Percentiles rank a stretch among this genome's conserved stretches.
Evolutionary conservation across 1,284 basidiomycete species (phyloP).

Genomic region (Puccinia novopanici): DNA sequence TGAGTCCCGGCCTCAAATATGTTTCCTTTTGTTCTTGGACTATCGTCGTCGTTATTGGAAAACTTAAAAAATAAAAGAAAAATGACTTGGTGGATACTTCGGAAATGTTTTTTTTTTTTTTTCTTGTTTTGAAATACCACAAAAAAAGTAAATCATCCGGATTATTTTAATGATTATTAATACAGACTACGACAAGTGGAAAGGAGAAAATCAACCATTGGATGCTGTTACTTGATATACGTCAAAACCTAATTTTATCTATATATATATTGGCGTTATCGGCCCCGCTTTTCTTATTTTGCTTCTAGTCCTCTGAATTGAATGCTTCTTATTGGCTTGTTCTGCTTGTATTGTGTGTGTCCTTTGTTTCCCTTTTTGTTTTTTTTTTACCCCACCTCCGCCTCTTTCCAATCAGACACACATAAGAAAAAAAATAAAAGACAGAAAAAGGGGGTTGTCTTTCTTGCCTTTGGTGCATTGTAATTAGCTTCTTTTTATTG

Average conservation of each 20-base stretch:
- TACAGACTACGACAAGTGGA: not conserved
- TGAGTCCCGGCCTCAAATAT: not conserved
- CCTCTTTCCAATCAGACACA: too few species aligned
- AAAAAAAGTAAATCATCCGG: not conserved
- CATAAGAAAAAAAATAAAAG: not conserved
- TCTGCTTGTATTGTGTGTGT: slow-evolving; percentile 1
- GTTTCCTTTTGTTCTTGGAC: slow-evolving; percentile 18
- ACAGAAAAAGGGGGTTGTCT: not conserved
- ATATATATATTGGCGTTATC: not conserved
- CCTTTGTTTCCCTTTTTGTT: not conserved
- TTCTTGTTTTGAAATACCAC: not conserved
- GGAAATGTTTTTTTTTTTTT: too few species aligned
- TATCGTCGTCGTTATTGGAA: slow-evolving; percentile 21
- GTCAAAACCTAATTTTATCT: slow-evolving; percentile 1
- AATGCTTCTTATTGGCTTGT: not conserved
- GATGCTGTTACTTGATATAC: not conserved
- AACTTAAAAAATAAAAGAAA: too few species aligned
- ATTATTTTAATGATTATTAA: slow-evolving; percentile 1
- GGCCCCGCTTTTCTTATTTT: not conserved
- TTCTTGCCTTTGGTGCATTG: not conserved
- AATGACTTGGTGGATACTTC: not conserved
- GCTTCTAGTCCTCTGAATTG: not conserved
- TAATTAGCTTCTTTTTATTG: too few species aligned
- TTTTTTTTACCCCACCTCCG: not conserved
- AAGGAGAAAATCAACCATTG: not conserved